Conservation (phyloP, 208 protist species). For the Leishmania tropica region DNA sequence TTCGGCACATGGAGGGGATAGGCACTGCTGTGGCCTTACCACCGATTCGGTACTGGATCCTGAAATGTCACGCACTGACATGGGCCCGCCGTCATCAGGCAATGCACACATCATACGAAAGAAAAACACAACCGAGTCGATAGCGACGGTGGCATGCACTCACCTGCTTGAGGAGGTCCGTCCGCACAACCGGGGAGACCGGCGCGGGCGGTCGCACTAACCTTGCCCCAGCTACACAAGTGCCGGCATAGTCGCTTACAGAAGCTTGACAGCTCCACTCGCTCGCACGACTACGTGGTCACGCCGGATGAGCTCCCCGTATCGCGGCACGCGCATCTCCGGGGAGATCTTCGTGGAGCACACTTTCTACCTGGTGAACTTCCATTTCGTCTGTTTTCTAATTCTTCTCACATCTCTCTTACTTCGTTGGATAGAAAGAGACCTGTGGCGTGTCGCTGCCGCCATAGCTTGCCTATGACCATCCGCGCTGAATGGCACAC, state of each 20-base stretch:
- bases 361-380: not conserved
- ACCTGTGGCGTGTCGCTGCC: not conserved
- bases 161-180: not conserved
- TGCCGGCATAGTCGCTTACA: not conserved
- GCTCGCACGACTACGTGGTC: not conserved
- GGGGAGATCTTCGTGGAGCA: not conserved
- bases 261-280: not conserved
- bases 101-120: not conserved
- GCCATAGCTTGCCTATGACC: not conserved
- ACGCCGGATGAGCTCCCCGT: not conserved
- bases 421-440: not conserved
- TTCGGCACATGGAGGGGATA: not conserved
- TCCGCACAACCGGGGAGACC: not conserved
- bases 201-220: not conserved
- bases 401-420: not conserved
- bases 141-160: not conserved
- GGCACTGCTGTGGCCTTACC: not conserved
- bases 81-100: not conserved
- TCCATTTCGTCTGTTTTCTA: not conserved
- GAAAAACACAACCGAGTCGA: not conserved
- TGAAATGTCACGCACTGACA: not conserved
- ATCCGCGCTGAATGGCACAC: not conserved
- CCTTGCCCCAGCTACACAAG: not conserved
- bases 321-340: not conserved
- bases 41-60: not conserved